Evolutionary conservation across 192 early-diverging fungal species (phyloP).

Genomic region (Rhizophagus prolifer): DNA sequence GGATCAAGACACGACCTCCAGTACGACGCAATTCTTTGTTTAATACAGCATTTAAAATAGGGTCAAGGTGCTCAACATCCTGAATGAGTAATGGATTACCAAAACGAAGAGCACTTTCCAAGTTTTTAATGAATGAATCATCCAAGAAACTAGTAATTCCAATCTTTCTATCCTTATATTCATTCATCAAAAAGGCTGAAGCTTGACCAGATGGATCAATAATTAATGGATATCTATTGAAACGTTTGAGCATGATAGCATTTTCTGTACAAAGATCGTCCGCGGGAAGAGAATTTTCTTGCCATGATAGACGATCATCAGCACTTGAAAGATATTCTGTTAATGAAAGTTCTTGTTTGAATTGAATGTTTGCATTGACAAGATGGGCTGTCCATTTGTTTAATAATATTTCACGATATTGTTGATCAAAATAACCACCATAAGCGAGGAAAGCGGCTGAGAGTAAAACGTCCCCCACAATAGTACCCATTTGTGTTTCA

Average conservation of each 20-base stretch:
- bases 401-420: constrained; percentile 81
- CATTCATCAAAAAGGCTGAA: constrained; percentile 79
- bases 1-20: constrained; percentile 92
- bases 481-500: constrained; percentile 94
- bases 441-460: constrained; percentile 95
- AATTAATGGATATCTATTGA: constrained; percentile 95
- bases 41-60: constrained; percentile 96
- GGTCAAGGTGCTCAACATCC: constrained; percentile 96
- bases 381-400: constrained; percentile 79
- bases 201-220: constrained; percentile 98
- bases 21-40: constrained; percentile 96
- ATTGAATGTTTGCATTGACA: constrained; percentile 63
- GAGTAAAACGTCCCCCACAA: constrained; percentile 94
- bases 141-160: constrained; percentile 97
- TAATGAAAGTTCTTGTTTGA: constrained; percentile 78
- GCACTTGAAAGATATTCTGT: constrained; percentile 89
- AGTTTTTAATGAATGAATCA: constrained; percentile 92
- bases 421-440: constrained; percentile 97
- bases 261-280: constrained; percentile 97
- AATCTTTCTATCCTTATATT: constrained; percentile 85
- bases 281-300: constrained; percentile 75
- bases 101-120: constrained; percentile 97
- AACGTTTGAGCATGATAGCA: constrained; percentile 93
- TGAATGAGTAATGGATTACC: constrained; percentile 97
- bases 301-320: constrained; percentile 92